A percentile compares a stretch with the other conserved stretches of the same genome.
These are phyloP conservation scores for Colletotrichum musae DNA, from an alignment of 2,329 filamentous ascomycete species.

Conservation along the genomic window DNA sequence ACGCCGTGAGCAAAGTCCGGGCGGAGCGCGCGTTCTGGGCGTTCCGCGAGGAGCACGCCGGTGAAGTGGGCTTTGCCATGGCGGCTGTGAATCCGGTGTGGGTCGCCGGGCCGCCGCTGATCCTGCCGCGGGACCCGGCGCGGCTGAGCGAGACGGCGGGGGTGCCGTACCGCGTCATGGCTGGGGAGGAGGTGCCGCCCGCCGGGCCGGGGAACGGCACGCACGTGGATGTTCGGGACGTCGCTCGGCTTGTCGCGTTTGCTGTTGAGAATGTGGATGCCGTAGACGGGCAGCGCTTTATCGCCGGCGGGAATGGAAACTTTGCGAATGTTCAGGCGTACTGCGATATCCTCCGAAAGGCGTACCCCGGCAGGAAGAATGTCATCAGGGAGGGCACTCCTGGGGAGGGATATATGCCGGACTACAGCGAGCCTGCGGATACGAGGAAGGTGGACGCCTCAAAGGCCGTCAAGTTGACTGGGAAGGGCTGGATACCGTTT, in stretches of 20 bases:
- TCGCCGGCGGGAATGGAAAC: conserved; percentile 23
- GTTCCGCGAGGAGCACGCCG: conserved; percentile 46
- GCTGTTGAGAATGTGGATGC: conserved; percentile 9
- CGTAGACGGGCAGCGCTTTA: conserved; percentile 19
- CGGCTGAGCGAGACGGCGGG: conserved; percentile 39
- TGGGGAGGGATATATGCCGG: conserved; percentile 27
- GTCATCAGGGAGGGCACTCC: conserved; percentile 34
- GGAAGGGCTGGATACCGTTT: conserved; percentile 24
- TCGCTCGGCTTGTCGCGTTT: conserved; percentile 28
- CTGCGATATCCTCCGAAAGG: conserved; percentile 28
- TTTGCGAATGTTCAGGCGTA: conserved; percentile 27
- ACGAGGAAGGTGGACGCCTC: conserved; percentile 27
- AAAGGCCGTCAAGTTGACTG: conserved; percentile 36
- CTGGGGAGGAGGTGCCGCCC: conserved; percentile 16
- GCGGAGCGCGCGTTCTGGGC: conserved; percentile 51
- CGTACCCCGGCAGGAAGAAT: conserved; percentile 14
- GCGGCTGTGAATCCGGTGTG: conserved; percentile 35
- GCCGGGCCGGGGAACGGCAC: conserved; percentile 23
- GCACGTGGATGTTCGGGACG: conserved; percentile 40
- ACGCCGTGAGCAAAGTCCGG: conserved; percentile 50
- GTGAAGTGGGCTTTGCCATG: conserved; percentile 45
- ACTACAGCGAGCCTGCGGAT: conserved; percentile 22
- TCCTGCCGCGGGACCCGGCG: conserved; percentile 31
- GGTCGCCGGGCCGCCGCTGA: conserved; percentile 36
- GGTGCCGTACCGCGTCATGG: conserved; percentile 43